These are phyloP conservation scores for Colletotrichum lupini DNA, from an alignment of 2,329 filamentous ascomycete genomes.

Conservation along the genomic window DNA sequence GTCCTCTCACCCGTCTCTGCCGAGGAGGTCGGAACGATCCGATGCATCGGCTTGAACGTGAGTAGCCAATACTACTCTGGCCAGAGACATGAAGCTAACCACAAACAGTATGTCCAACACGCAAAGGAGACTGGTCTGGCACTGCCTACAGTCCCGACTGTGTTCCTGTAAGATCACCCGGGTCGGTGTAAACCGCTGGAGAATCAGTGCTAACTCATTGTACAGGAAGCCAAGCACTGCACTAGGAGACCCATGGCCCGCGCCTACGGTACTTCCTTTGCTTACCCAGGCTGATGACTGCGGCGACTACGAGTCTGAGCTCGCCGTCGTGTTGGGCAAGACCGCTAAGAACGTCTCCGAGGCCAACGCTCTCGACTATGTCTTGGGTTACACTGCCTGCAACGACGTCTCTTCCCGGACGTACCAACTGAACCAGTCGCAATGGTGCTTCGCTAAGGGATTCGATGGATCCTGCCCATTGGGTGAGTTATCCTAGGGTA, in stretches of 20 bases:
- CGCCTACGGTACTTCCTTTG: slow-evolving; percentile 63
- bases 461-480: slow-evolving; percentile 67
- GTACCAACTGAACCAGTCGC: slow-evolving; percentile 63
- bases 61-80: slow-evolving; percentile 38
- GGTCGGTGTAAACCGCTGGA: no score
- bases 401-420: slow-evolving; percentile 73
- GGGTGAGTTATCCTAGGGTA: slow-evolving; percentile 13
- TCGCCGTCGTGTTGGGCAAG: slow-evolving; percentile 66
- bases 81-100: neutral
- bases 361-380: slow-evolving; percentile 66
- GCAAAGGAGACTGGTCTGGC: slow-evolving; percentile 61
- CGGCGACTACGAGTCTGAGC: slow-evolving; percentile 69
- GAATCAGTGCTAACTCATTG: neutral
- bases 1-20: slow-evolving; percentile 57
- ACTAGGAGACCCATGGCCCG: slow-evolving; percentile 65
- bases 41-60: slow-evolving; percentile 69
- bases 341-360: slow-evolving; percentile 65
- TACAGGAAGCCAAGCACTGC: slow-evolving; percentile 62
- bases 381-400: slow-evolving; percentile 71
- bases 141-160: slow-evolving; percentile 64
- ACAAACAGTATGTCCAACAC: slow-evolving; percentile 47
- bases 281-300: slow-evolving; percentile 59
- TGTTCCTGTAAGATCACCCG: slow-evolving; percentile 57
- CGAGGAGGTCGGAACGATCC: slow-evolving; percentile 41
- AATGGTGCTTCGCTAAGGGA: slow-evolving; percentile 69